phyloP scores from a whole-genome alignment of 1,139 yeast species.

The Waltiozyma solani region DNA sequence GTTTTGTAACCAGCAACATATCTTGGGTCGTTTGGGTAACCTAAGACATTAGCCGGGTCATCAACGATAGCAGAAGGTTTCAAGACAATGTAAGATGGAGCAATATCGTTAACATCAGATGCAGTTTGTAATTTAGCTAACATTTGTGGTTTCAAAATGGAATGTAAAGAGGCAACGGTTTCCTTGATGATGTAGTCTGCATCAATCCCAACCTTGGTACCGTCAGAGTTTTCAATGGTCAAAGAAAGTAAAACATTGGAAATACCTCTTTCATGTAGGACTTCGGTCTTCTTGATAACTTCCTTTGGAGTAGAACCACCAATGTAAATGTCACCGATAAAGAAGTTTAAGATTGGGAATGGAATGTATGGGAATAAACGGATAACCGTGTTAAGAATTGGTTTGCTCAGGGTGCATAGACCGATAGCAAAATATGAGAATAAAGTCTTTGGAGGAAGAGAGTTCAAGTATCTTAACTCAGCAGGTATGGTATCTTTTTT shows the following conservation, averaged over 20 bases:
- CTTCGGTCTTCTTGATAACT: conserved; percentile 59
- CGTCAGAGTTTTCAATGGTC: conserved; percentile 90
- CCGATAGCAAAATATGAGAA: conserved; percentile 61
- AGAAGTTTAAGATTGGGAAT: conserved; percentile 51
- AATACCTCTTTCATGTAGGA: conserved; percentile 63
- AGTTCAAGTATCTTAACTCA: conserved; percentile 20
- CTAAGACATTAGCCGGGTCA: conserved; percentile 68
- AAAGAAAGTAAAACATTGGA: conserved; percentile 90
- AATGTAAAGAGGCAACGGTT: conserved; percentile 57
- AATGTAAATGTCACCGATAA: conserved; percentile 78
- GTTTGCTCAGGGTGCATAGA: conserved; percentile 51
- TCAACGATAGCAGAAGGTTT: conserved; percentile 87
- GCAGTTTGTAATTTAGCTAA: conserved; percentile 34
- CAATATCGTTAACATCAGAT: conserved; percentile 50
- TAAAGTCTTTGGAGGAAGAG: conserved; percentile 28
- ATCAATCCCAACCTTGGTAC: conserved; percentile 43
- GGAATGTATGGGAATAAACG: conserved; percentile 73
- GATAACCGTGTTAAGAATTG: conserved; percentile 49
- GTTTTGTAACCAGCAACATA: conserved; percentile 45
- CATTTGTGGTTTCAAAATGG: conserved; percentile 68
- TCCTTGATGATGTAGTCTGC: conserved; percentile 56
- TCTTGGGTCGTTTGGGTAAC: conserved; percentile 45
- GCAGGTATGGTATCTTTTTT: not conserved
- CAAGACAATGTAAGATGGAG: conserved; percentile 79
- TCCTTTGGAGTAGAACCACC: conserved; percentile 79